Conservation (phyloP, 495 filamentous ascomycete species). For the Penicillium fimorum region DNA sequence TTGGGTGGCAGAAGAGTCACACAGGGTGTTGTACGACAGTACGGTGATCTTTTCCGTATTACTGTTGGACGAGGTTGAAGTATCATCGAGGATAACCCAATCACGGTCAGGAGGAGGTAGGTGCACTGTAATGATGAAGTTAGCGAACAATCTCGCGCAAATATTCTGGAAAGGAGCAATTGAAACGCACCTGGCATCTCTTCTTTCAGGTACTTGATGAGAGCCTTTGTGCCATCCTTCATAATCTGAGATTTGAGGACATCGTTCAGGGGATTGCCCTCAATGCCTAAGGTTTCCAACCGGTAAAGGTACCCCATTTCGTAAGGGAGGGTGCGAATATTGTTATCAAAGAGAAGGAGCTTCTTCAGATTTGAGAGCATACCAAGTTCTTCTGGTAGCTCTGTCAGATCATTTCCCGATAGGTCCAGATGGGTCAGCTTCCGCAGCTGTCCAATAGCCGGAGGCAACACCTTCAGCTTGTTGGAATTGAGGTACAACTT, state of each 20-base stretch:
- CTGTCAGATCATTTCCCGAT: slow-evolving; percentile 79
- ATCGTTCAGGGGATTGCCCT: slow-evolving; percentile 81
- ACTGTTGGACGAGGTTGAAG: slow-evolving; percentile 35
- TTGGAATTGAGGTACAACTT: slow-evolving; percentile 92
- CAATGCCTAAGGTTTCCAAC: slow-evolving; percentile 84
- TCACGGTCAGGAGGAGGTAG: slow-evolving; percentile 72
- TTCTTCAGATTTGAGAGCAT: slow-evolving; percentile 87
- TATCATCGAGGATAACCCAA: slow-evolving; percentile 67
- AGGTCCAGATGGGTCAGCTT: slow-evolving; percentile 77
- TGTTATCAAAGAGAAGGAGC: slow-evolving; percentile 84
- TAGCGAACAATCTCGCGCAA: slow-evolving; percentile 17
- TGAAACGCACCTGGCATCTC: slow-evolving; percentile 69
- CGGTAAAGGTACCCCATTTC: slow-evolving; percentile 86
- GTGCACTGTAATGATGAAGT: slow-evolving; percentile 30
- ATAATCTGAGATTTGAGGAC: slow-evolving; percentile 72
- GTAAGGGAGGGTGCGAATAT: slow-evolving; percentile 73
- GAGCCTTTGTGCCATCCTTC: slow-evolving; percentile 78
- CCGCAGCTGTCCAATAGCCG: slow-evolving; percentile 75
- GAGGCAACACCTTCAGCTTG: slow-evolving; percentile 72
- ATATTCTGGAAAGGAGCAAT: neutral
- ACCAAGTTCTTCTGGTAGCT: slow-evolving; percentile 87
- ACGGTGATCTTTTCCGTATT: slow-evolving; percentile 67
- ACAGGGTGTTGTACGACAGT: slow-evolving; percentile 91
- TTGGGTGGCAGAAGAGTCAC: slow-evolving; percentile 83
- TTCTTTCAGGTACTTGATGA: slow-evolving; percentile 80